A percentile compares a stretch with the other conserved stretches of the same genome.
Evolutionary conservation across 345 rosid species (phyloP).

Genomic region (Euphorbia lathyris): DNA sequence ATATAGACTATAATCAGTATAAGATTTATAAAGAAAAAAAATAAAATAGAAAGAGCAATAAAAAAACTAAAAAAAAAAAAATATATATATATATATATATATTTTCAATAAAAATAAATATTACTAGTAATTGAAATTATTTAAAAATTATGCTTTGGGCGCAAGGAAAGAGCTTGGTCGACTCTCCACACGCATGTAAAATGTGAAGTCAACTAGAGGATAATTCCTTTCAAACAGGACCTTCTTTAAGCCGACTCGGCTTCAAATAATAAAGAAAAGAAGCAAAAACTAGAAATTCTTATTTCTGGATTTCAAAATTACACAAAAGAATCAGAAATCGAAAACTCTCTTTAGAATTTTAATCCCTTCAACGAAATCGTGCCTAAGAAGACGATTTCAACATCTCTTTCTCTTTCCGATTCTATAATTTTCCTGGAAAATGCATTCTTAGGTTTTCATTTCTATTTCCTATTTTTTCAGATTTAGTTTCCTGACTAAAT

Average conservation of each 20-base stretch:
- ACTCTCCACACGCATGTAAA: too few species aligned
- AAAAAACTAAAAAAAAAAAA: too few species aligned
- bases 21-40: too few species aligned
- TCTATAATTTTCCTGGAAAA: background rate
- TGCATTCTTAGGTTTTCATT: constrained; percentile 4
- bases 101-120: too few species aligned
- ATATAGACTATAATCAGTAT: too few species aligned
- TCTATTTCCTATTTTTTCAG: background rate
- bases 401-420: background rate
- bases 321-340: background rate
- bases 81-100: too few species aligned
- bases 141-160: background rate
- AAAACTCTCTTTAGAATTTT: background rate
- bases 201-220: background rate
- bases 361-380: background rate
- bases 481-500: background rate
- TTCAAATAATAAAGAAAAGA: too few species aligned
- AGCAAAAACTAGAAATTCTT: too few species aligned
- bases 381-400: background rate
- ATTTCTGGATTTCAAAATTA: too few species aligned
- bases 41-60: too few species aligned
- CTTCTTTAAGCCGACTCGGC: too few species aligned
- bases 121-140: too few species aligned
- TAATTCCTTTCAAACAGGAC: background rate
- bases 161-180: background rate